Conservation (phyloP, 225 moss, liverwort and hornwort species). For the Sphagnum contortum region DNA sequence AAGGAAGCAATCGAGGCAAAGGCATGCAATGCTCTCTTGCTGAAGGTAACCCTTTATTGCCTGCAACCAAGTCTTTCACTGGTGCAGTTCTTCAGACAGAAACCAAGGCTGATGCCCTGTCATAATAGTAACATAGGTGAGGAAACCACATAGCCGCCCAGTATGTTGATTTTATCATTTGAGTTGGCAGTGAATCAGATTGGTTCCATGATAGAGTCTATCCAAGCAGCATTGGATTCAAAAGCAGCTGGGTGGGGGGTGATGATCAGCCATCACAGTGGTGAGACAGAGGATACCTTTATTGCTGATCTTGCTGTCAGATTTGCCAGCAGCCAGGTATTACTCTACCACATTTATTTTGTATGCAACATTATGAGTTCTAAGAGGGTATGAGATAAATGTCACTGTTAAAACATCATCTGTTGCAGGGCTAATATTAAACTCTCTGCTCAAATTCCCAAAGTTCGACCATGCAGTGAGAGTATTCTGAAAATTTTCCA, state of each 20-base stretch:
- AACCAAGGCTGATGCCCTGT: too few species aligned
- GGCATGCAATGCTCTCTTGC: constrained; percentile 80
- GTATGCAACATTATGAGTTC: not conserved
- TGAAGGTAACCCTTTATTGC: constrained; percentile 41
- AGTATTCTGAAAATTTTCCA: too few species aligned
- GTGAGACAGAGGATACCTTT: constrained; percentile 96
- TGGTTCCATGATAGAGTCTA: constrained; percentile 90
- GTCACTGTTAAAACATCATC: too few species aligned
- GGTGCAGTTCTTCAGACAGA: too few species aligned
- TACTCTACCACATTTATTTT: too few species aligned
- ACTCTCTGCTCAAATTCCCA: too few species aligned
- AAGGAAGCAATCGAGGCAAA: constrained; percentile 80
- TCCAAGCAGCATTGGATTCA: constrained; percentile 84
- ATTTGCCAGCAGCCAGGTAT: constrained; percentile 81
- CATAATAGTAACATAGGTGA: not conserved
- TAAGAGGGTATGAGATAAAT: too few species aligned
- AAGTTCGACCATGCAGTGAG: too few species aligned
- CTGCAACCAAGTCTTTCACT: not conserved
- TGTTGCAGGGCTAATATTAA: too few species aligned
- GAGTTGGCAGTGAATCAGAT: constrained; percentile 67
- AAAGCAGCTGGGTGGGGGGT: constrained; percentile 99
- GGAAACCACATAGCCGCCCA: too few species aligned
- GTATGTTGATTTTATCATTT: not conserved
- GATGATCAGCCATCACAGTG: constrained; percentile 97
- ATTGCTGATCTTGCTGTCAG: constrained; percentile 90